Conservation (phyloP, 2,329 filamentous ascomycete genomes). For the Stachybotrys chartarum region DNA sequence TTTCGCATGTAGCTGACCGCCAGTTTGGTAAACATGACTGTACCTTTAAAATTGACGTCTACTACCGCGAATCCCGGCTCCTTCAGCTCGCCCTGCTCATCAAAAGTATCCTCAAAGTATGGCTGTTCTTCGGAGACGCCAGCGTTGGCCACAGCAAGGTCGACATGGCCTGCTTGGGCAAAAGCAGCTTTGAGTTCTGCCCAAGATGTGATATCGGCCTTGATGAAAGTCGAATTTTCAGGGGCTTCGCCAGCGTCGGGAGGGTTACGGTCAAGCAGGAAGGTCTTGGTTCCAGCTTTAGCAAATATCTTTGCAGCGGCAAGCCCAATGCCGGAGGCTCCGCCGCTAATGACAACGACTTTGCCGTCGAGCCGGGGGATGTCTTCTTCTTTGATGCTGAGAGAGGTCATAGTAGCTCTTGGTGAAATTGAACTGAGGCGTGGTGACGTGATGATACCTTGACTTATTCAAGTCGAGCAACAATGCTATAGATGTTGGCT, state of each 20-base stretch:
- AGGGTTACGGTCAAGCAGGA: slow-evolving; percentile 18
- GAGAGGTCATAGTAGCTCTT: not conserved
- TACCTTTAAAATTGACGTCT: slow-evolving; percentile 24
- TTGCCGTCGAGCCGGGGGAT: not conserved
- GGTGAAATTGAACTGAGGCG: no score
- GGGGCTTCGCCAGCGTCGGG: slow-evolving; percentile 14
- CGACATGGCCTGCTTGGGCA: slow-evolving; percentile 11
- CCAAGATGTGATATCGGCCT: no score
- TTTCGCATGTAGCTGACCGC: slow-evolving; percentile 7
- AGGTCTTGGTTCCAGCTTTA: slow-evolving; percentile 17
- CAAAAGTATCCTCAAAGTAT: slow-evolving; percentile 23
- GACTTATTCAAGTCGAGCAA: no score
- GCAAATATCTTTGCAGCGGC: slow-evolving; percentile 20
- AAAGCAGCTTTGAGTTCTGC: slow-evolving; percentile 14
- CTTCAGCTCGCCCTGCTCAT: slow-evolving; percentile 16
- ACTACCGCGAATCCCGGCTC: slow-evolving; percentile 20
- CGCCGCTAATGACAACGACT: not conserved
- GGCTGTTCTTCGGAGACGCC: slow-evolving; percentile 20
- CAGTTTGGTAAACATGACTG: slow-evolving; percentile 25
- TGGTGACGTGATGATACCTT: no score
- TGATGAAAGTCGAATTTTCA: no score
- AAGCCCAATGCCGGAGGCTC: slow-evolving; percentile 23
- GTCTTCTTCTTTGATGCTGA: not conserved
- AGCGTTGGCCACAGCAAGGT: slow-evolving; percentile 26
- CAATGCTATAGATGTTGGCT: no score